Evolutionary conservation across 2,329 filamentous ascomycete genomes (phyloP), one percentile per base, ranked within the genome.

Genomic region (Diaporthe eres): DNA sequence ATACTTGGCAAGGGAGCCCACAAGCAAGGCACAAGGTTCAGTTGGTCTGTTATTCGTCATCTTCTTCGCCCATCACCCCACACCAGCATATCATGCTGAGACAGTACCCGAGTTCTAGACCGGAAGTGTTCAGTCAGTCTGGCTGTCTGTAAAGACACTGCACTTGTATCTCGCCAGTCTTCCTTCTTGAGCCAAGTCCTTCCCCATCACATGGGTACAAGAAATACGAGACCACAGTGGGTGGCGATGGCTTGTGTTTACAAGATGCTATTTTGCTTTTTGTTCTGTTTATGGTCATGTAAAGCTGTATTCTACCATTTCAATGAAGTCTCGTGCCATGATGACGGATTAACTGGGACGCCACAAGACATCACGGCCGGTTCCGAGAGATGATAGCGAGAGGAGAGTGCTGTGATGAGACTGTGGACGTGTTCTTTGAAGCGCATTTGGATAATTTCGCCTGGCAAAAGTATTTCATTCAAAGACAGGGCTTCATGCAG

Each of bases 341-440:
- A 25, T 4, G 58, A 25, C 37, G 58, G 22, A 17, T 42, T 19
- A 19, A 25, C 17, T 42, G 15, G 37, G 58, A 42, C 34, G 37
- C 37, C 34, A 25, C 58, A 17, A 42, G 58, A 44, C 58, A 61
- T 61, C 42, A n/a, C 58, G 58, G 58, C 37, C 37, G 37, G 58
- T 39, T 42, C 58, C 37, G 58, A 61, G 37, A 44, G 37, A 44
- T 15, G n/a, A n/a, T 13, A 42, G 58, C 9, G 58, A 31, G 37
- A 42, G 19, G 28, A n/a, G 13, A 42, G 42, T 13, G 25, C 22
- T 2, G 28, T 15, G 22, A 42, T 19, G 37, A 42, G 37, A 9
- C 13, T 42, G 34, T 44, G 39, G 31, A 42, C 6, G 44, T 61
- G 37, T 17, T n/a, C 39, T n/a, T 53, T 13, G 10, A 39, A n/a